Evolutionary conservation across 2,329 filamentous ascomycete genomes (phyloP).

Genomic region (Calycina herbarum): DNA sequence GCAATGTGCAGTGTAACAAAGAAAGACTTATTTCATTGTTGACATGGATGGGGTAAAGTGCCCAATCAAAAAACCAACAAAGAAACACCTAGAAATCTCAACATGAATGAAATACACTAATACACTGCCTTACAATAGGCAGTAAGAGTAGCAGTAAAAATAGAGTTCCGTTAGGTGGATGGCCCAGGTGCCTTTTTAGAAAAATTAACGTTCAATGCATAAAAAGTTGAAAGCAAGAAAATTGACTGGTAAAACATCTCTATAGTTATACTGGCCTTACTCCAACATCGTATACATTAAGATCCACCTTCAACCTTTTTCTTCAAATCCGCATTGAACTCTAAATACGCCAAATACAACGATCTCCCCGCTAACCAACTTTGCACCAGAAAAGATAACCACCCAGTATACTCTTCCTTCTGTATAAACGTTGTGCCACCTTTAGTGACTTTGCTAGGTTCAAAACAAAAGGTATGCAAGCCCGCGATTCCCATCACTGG

Average conservation of each 20-base stretch:
- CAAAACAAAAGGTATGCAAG: background rate
- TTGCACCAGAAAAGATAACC: slow-evolving; percentile 4
- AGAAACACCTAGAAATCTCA: background rate
- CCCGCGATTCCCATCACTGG: slow-evolving; percentile 4
- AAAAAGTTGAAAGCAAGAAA: too few species aligned
- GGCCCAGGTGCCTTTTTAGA: too few species aligned
- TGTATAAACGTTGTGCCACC: background rate
- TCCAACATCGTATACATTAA: background rate
- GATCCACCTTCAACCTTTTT: background rate
- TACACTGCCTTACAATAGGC: background rate
- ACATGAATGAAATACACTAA: background rate
- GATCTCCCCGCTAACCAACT: slow-evolving; percentile 1
- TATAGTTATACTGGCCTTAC: too few species aligned
- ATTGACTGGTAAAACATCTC: too few species aligned
- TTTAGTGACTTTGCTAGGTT: background rate
- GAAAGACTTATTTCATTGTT: background rate
- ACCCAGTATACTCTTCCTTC: slow-evolving; percentile 5
- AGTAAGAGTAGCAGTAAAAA: background rate
- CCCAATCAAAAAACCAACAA: background rate
- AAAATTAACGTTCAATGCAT: too few species aligned
- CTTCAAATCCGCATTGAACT: slow-evolving; percentile 9
- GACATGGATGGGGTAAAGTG: background rate
- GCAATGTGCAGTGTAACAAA: background rate
- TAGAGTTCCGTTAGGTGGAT: too few species aligned
- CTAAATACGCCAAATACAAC: background rate